phyloP scores from a whole-genome alignment of 2,329 filamentous ascomycete genomes.

The Pseudofabraea citricarpa region DNA sequence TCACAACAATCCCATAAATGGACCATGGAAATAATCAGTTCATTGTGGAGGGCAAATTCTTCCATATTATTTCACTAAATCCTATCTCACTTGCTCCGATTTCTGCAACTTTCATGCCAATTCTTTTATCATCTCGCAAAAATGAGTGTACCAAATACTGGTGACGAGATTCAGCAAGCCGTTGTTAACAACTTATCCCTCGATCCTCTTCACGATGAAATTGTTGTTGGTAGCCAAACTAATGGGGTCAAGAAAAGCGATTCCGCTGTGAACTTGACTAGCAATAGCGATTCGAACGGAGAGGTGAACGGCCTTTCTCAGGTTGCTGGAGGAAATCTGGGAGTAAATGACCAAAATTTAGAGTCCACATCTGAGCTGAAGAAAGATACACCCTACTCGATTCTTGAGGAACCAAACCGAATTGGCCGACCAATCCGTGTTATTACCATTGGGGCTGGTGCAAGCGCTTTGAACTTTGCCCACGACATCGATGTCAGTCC shows the following conservation, averaged over 20 bases:
- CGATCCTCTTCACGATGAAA: not conserved
- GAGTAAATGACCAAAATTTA: too few species aligned
- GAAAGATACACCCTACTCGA: conserved; percentile 1
- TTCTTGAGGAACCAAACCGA: conserved; percentile 11
- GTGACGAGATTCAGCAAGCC: not conserved
- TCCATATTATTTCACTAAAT: too few species aligned
- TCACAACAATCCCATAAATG: too few species aligned
- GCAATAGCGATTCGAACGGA: not conserved
- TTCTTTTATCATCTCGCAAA: too few species aligned
- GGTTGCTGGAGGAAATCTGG: too few species aligned
- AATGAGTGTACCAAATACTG: not conserved
- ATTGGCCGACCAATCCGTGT: conserved; percentile 34
- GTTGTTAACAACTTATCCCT: not conserved
- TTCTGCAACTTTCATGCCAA: too few species aligned
- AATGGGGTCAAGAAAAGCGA: not conserved
- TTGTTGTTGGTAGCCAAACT: not conserved
- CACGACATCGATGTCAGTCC: conserved; percentile 32
- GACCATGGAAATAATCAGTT: too few species aligned
- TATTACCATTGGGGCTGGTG: conserved; percentile 41
- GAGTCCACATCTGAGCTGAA: too few species aligned
- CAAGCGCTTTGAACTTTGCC: conserved; percentile 40
- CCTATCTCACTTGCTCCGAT: too few species aligned
- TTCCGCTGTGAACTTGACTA: not conserved
- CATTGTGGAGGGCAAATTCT: too few species aligned
- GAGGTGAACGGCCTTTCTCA: not conserved